Evolutionary conservation across 108 stramenopile genomes (phyloP).

Genomic region (Epipyxis sp.): DNA sequence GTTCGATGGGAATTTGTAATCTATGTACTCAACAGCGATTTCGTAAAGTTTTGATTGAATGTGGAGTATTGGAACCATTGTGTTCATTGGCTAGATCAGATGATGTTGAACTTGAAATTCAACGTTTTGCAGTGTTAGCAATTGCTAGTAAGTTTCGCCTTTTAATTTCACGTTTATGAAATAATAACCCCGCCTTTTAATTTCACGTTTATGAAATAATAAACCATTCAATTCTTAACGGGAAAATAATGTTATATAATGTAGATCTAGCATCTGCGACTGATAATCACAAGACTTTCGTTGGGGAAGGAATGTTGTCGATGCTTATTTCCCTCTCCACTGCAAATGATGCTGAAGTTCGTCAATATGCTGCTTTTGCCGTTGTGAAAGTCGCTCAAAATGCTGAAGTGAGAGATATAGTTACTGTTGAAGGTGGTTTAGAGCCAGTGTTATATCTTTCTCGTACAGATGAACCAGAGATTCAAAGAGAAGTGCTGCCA

Average conservation of each 20-base stretch:
- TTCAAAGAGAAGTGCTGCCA: conserved; percentile 69
- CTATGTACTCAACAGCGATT: conserved; percentile 64
- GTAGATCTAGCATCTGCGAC: conserved; percentile 68
- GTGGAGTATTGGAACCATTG: conserved; percentile 72
- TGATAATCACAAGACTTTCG: conserved; percentile 67
- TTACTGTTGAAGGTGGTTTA: conserved; percentile 72
- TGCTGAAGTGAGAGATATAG: conserved; percentile 63
- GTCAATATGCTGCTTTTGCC: conserved; percentile 76
- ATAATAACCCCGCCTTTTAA: background rate
- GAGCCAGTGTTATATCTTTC: conserved; percentile 76
- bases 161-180: background rate
- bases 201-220: background rate
- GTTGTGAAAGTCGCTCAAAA: conserved; percentile 70
- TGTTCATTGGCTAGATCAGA: conserved; percentile 67
- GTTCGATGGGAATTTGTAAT: conserved; percentile 73
- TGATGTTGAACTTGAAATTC: conserved; percentile 69
- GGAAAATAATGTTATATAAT: conserved; percentile 66
- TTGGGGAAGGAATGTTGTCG: conserved; percentile 68
- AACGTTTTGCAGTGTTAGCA: conserved; percentile 45
- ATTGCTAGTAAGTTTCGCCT: conserved; percentile 5
- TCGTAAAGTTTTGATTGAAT: conserved; percentile 59
- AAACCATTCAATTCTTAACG: conserved; percentile 42
- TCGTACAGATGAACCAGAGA: conserved; percentile 64
- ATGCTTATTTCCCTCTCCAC: conserved; percentile 70
- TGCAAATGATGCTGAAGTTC: conserved; percentile 65